Conservation (phyloP, 78 protist species). For the Mastigamoeba balamuthi region DNA sequence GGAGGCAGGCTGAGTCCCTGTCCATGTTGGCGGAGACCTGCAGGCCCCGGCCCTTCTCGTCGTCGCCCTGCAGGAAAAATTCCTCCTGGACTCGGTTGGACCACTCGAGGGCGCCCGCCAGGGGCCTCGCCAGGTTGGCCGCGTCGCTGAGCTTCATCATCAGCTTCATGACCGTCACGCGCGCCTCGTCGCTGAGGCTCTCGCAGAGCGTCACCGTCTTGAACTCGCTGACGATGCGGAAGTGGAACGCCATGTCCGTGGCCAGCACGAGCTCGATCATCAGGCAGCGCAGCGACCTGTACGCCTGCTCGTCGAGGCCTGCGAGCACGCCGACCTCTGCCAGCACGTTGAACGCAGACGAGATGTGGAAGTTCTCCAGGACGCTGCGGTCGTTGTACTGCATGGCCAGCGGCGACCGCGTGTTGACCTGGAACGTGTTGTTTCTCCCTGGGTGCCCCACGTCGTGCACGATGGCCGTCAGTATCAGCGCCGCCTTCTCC, state of each 20-base stretch:
- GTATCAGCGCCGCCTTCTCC: constrained; percentile 8
- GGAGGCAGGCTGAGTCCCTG: too few relatives aligned
- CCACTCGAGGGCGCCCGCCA: too few relatives aligned
- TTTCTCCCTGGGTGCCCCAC: constrained; percentile 30
- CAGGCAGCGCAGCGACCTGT: background rate
- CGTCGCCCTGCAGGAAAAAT: too few relatives aligned
- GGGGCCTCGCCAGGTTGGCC: too few relatives aligned
- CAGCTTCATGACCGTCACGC: too few relatives aligned
- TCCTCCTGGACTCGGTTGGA: too few relatives aligned
- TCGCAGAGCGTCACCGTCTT: too few relatives aligned
- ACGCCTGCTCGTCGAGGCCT: background rate
- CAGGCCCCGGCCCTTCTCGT: too few relatives aligned
- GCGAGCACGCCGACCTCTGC: background rate
- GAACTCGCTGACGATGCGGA: constrained; percentile 12
- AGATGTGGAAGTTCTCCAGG: constrained; percentile 29
- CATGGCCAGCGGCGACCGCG: constrained; percentile 27
- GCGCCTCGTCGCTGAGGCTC: too few relatives aligned
- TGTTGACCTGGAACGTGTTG: constrained; percentile 20
- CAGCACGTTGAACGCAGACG: constrained; percentile 6
- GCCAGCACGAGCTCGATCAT: constrained; percentile 5
- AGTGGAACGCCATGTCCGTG: constrained; percentile 37
- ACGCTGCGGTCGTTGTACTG: constrained; percentile 34
- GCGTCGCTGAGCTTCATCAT: too few relatives aligned
- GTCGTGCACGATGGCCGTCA: constrained; percentile 48
- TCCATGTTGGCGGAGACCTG: too few relatives aligned